Conservation (phyloP, 2,329 filamentous ascomycete genomes). For the Bipolaris zeicola region DNA sequence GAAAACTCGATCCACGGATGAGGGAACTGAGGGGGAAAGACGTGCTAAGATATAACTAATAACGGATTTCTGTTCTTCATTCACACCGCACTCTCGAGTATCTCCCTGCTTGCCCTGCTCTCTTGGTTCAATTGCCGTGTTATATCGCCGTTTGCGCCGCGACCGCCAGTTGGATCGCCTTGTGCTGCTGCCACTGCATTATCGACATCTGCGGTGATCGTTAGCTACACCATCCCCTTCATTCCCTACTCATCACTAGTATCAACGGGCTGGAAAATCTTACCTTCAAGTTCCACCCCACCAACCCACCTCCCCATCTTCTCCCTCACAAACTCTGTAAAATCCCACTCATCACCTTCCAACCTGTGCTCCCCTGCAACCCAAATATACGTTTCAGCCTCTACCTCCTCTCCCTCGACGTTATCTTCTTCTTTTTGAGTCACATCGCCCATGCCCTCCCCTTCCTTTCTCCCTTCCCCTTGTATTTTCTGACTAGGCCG, state of each 20-base stretch:
- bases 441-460: constrained; percentile 30
- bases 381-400: constrained; percentile 60
- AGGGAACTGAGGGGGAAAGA: background rate
- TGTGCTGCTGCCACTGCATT: constrained; percentile 47
- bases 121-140: constrained; percentile 42
- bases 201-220: constrained; percentile 49
- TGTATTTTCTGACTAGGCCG: too few relatives aligned
- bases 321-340: constrained; percentile 77
- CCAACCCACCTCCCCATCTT: constrained; percentile 69
- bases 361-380: constrained; percentile 56
- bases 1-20: too few relatives aligned
- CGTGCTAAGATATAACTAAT: background rate
- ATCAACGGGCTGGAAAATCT: too few relatives aligned
- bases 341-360: constrained; percentile 84
- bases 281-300: constrained; percentile 23
- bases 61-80: background rate
- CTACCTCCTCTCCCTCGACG: constrained; percentile 47
- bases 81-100: constrained; percentile 42
- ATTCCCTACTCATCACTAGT: too few relatives aligned
- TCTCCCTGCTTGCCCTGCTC: constrained; percentile 22
- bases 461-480: background rate
- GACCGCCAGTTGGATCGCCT: constrained; percentile 53
- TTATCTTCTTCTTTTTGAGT: constrained; percentile 34
- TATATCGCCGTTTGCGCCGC: constrained; percentile 51
- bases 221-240: background rate